Conservation (phyloP, 345 rosid species). For the Angophora floribunda region DNA sequence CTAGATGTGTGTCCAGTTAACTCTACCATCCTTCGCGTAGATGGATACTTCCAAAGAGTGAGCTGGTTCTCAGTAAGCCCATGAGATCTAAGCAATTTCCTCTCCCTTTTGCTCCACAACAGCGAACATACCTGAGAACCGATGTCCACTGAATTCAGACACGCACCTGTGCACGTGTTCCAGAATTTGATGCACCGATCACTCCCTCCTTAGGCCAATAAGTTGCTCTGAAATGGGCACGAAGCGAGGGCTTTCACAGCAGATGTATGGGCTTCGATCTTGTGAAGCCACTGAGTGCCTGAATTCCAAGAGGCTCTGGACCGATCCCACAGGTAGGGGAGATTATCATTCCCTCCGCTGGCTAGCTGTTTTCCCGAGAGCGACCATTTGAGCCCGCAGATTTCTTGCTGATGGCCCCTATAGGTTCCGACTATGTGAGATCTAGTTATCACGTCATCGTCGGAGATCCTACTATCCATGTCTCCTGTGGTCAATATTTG, state of each 20-base stretch:
- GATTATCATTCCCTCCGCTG: constrained; percentile 38
- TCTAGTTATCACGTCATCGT: constrained; percentile 25
- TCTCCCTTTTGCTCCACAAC: constrained; percentile 26
- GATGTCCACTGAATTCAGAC: constrained; percentile 26
- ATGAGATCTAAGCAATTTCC: constrained; percentile 34
- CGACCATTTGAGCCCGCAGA: constrained; percentile 40
- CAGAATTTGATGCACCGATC: constrained; percentile 26
- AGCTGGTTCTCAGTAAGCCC: constrained; percentile 23
- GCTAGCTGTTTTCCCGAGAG: constrained; percentile 31
- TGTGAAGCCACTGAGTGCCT: constrained; percentile 28
- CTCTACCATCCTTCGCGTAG: constrained; percentile 30
- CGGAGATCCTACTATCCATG: constrained; percentile 24
- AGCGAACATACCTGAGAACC: constrained; percentile 32
- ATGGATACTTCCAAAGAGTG: constrained; percentile 34
- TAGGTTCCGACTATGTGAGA: constrained; percentile 19
- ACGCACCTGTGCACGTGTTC: constrained; percentile 23
- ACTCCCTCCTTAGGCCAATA: constrained; percentile 29
- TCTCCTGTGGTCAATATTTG: constrained; percentile 35
- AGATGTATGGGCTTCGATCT: constrained; percentile 23
- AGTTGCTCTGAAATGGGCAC: constrained; percentile 34
- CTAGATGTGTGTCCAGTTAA: constrained; percentile 30
- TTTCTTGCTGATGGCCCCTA: constrained; percentile 24
- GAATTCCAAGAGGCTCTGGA: constrained; percentile 14
- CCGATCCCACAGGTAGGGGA: constrained; percentile 31
- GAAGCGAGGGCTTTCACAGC: constrained; percentile 38